Evolutionary conservation across 768 basidiomycete genomes (phyloP), one percentile per base, ranked within the genome.

Genomic region (Udeniomyces megalosporus): DNA sequence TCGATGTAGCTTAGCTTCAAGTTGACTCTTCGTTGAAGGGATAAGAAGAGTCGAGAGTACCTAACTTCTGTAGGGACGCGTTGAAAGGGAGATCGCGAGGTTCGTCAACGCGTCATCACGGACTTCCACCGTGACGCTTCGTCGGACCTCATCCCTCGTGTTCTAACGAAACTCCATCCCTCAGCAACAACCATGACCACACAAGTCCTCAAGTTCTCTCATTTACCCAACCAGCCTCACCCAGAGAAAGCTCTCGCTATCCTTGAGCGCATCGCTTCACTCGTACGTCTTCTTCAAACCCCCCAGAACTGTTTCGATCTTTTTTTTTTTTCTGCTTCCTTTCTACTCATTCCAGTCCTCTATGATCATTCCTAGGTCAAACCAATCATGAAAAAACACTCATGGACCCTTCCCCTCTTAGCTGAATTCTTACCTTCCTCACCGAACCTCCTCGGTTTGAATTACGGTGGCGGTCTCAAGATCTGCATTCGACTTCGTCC

Each of bases 371-470:
- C 10, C 4, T 78, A 88, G 53, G 88, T 93, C 54, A 92, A 91
- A 72, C 92, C 92, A 7, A 89, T 96, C 67, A 95, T 95, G 91
- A 77, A 83, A 61, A 87, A 84, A 67, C 84, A 84, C 67, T 75
- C 75, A 4, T 96, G 91, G 91, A 77, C 79, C 29, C 70, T 77
- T 0, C 75, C 75, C 0, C 63, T 64, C 1, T 64, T 75, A 6
- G 68, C 71, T 11, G 74, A 75, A 72, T 90, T 92, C 78, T 88
- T 86, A 68, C 89, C 89, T 4, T 80, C 82, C 11, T 80, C 80
- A 56, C 79, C 82, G 0, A 81, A 78, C 70, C 75, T 93, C 22
- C 74, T 89, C 32, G 88, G 89, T 1, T 66, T 69, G 52, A 73
- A 76, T 70, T 76, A 86, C 7, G 88, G 90, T 64, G 77, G 75